Evolutionary conservation across 1,139 yeast species (phyloP).

Genomic region (Pichia sp.): DNA sequence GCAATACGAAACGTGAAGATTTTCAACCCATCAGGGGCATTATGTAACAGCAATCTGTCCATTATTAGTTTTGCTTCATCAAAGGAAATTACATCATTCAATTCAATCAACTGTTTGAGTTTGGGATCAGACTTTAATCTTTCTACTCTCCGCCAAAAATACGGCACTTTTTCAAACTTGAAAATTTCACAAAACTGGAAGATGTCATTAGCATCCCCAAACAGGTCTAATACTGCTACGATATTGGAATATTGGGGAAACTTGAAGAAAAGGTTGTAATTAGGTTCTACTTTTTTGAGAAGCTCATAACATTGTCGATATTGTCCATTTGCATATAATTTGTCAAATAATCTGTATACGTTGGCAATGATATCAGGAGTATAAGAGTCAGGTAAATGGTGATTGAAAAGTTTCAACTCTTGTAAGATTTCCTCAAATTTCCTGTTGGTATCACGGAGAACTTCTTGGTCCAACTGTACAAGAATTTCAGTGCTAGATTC

Average conservation of each 20-base stretch:
- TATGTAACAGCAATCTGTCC: neutral
- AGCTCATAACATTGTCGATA: conserved; percentile 8
- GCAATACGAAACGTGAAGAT: conserved; percentile 5
- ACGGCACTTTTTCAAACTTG: conserved; percentile 9
- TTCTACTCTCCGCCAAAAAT: conserved; percentile 7
- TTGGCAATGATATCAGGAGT: conserved; percentile 9
- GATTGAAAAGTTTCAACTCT: conserved; percentile 7
- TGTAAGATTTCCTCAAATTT: conserved; percentile 1
- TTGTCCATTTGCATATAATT: conserved; percentile 12
- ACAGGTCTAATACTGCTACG: conserved; percentile 11
- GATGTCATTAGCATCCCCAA: conserved; percentile 12
- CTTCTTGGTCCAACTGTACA: no score
- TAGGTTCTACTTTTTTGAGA: conserved; percentile 3
- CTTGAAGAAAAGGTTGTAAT: conserved; percentile 9
- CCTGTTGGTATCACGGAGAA: no score
- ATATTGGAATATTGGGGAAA: conserved; percentile 9
- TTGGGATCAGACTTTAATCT: conserved; percentile 4
- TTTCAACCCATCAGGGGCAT: conserved; percentile 5
- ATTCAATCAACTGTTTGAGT: conserved; percentile 4
- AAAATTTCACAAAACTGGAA: conserved; percentile 9
- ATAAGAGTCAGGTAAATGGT: conserved; percentile 6
- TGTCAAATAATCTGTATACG: conserved; percentile 11
- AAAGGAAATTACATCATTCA: conserved; percentile 3
- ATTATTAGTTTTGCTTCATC: conserved; percentile 1
- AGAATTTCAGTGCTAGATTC: no score